Evolutionary conservation across 768 basidiomycete genomes (phyloP).

Genomic region (Termitomyces sp.): DNA sequence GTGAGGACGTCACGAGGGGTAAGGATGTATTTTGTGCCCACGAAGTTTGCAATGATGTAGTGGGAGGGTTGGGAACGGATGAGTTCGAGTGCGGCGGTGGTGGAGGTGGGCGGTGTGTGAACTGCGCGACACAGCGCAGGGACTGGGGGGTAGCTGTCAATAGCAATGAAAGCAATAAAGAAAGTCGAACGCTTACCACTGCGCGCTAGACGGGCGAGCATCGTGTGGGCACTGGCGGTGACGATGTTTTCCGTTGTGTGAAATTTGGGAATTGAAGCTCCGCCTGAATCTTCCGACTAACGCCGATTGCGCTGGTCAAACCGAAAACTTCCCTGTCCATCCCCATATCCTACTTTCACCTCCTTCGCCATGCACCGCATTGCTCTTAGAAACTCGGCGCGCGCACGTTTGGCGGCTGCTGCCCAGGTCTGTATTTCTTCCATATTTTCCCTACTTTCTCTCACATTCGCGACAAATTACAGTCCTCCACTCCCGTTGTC

Average conservation of each 20-base stretch:
- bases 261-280: constrained; percentile 28
- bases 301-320: constrained; percentile 33
- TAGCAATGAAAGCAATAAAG: not conserved
- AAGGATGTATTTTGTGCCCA: constrained; percentile 84
- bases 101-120: constrained; percentile 29
- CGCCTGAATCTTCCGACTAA: constrained; percentile 47
- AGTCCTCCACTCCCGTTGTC: constrained; percentile 48
- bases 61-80: constrained; percentile 89
- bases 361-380: constrained; percentile 73
- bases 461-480: constrained; percentile 19
- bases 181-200: constrained; percentile 22
- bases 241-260: constrained; percentile 14
- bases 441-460: constrained; percentile 20
- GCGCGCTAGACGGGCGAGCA: constrained; percentile 26
- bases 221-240: constrained; percentile 11
- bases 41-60: constrained; percentile 88
- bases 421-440: constrained; percentile 46
- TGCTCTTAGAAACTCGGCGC: constrained; percentile 80
- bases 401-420: constrained; percentile 69
- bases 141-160: constrained; percentile 7
- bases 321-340: constrained; percentile 43
- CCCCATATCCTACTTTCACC: constrained; percentile 42
- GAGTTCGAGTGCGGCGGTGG: constrained; percentile 67
- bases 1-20: constrained; percentile 91
- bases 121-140: constrained; percentile 17